A percentile compares a stretch with the other conserved stretches of the same genome.
Evolutionary conservation across 495 filamentous ascomycete genomes (phyloP).

Genomic region (Penicillium maclennaniae): DNA sequence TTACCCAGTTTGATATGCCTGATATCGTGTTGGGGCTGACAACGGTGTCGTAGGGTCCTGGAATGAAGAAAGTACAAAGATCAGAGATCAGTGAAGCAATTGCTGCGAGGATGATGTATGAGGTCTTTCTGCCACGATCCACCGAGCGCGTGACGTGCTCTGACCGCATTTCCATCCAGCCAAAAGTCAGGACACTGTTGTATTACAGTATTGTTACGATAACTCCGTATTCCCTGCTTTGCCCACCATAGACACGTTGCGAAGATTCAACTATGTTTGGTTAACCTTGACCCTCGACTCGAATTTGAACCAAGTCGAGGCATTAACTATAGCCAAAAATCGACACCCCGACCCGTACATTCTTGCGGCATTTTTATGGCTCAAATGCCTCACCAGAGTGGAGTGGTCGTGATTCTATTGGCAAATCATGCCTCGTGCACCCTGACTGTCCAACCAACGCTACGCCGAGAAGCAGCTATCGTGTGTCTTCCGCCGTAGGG

Average conservation of each 20-base stretch:
- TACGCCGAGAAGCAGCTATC: background rate
- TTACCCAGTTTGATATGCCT: slow-evolving; percentile 21
- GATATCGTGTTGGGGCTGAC: slow-evolving; percentile 7
- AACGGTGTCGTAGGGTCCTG: slow-evolving; percentile 6
- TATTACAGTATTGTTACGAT: slow-evolving; percentile 26
- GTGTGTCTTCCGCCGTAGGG: slow-evolving; percentile 2
- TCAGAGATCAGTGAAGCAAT: slow-evolving; percentile 24
- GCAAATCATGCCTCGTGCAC: slow-evolving; percentile 9
- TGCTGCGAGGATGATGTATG: slow-evolving; percentile 39
- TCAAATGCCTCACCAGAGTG: slow-evolving; percentile 22
- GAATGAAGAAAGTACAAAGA: slow-evolving; percentile 7
- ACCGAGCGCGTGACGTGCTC: slow-evolving; percentile 42
- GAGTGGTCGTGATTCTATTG: slow-evolving; percentile 14
- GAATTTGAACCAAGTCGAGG: background rate
- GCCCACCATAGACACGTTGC: background rate
- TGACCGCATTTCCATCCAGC: slow-evolving; percentile 29
- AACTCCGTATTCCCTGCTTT: background rate
- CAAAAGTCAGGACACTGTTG: slow-evolving; percentile 7
- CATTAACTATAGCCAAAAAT: background rate
- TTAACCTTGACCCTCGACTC: background rate
- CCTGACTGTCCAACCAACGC: slow-evolving; percentile 5
- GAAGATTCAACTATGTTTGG: no score
- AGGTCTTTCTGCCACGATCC: slow-evolving; percentile 41
- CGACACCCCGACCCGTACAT: background rate
- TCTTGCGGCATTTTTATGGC: slow-evolving; percentile 17